phyloP scores from a whole-genome alignment of 768 basidiomycete species.

The Dioszegia hungarica region DNA sequence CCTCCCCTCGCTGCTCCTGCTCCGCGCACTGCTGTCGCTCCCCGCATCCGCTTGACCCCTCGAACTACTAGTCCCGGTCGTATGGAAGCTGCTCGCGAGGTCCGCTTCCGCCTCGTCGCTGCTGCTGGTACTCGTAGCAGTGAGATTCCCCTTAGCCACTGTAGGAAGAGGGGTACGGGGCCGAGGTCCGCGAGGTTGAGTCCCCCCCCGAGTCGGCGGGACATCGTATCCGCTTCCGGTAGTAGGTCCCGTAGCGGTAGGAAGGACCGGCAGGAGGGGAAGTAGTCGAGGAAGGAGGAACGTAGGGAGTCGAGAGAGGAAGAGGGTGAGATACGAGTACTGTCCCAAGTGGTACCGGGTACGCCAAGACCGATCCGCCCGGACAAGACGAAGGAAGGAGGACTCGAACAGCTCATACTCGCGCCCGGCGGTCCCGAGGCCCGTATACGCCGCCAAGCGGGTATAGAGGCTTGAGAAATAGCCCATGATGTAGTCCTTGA shows the following conservation, averaged over 20 bases:
- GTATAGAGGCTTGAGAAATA: slow-evolving; percentile 15
- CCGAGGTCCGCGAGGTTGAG: slow-evolving; percentile 1
- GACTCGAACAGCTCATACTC: slow-evolving; percentile 28
- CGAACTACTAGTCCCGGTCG: slow-evolving; percentile 1
- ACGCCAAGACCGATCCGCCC: not conserved
- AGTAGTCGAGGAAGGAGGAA: slow-evolving; percentile 18
- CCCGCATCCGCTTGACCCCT: not conserved
- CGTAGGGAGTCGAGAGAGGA: slow-evolving; percentile 22
- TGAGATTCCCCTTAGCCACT: not conserved
- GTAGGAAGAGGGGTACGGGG: not conserved
- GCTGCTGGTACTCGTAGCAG: not conserved
- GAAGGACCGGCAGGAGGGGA: slow-evolving; percentile 15
- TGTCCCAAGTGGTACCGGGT: slow-evolving; percentile 18
- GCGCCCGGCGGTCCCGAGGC: slow-evolving; percentile 16
- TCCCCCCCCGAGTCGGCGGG: not conserved
- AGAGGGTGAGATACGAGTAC: slow-evolving; percentile 21
- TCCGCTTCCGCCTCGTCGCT: slow-evolving; percentile 3
- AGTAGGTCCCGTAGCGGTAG: slow-evolving; percentile 17
- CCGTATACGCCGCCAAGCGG: slow-evolving; percentile 12
- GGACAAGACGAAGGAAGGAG: slow-evolving; percentile 21
- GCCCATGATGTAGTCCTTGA: slow-evolving; percentile 26
- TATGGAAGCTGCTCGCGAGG: slow-evolving; percentile 4
- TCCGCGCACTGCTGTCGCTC: not conserved
- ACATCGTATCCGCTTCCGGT: not conserved
- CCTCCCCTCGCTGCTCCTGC: not conserved